phyloP scores from a whole-genome alignment of 805 yeast genomes.

The Metschnikowia kunwiensis region DNA sequence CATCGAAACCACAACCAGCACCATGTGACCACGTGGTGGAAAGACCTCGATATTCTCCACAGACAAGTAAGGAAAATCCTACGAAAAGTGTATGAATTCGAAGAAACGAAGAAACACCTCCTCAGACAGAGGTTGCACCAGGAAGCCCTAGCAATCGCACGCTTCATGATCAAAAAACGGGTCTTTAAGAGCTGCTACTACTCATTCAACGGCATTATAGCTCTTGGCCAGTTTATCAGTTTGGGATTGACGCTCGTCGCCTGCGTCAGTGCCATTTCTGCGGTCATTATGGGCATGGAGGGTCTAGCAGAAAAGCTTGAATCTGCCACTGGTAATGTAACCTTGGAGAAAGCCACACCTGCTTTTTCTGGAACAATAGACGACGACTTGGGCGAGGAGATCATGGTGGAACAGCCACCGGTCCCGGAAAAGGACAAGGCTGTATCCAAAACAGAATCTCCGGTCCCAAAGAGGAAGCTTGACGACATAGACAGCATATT shows the following conservation, averaged over 20 bases:
- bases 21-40: constrained; percentile 74
- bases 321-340: too few relatives aligned
- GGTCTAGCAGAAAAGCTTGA: background rate
- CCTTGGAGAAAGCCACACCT: too few relatives aligned
- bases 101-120: constrained; percentile 11
- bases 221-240: constrained; percentile 72
- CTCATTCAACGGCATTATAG: constrained; percentile 63
- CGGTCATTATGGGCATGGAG: constrained; percentile 12
- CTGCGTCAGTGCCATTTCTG: constrained; percentile 43
- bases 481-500: constrained; percentile 10
- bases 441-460: too few relatives aligned
- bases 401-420: too few relatives aligned
- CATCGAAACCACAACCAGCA: constrained; percentile 80
- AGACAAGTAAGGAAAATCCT: constrained; percentile 48
- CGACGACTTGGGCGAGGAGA: constrained; percentile 19
- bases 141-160: constrained; percentile 17
- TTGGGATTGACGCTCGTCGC: constrained; percentile 72
- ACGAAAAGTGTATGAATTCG: constrained; percentile 23
- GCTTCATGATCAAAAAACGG: constrained; percentile 33
- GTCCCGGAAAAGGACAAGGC: too few relatives aligned
- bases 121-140: constrained; percentile 14
- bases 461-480: constrained; percentile 20
- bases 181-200: constrained; percentile 50
- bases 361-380: background rate
- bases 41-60: constrained; percentile 57